Percentiles rank a stretch among this genome's conserved stretches.
phyloP scores from a whole-genome alignment of 495 filamentous ascomycete genomes.

The Zalerion maritima region DNA sequence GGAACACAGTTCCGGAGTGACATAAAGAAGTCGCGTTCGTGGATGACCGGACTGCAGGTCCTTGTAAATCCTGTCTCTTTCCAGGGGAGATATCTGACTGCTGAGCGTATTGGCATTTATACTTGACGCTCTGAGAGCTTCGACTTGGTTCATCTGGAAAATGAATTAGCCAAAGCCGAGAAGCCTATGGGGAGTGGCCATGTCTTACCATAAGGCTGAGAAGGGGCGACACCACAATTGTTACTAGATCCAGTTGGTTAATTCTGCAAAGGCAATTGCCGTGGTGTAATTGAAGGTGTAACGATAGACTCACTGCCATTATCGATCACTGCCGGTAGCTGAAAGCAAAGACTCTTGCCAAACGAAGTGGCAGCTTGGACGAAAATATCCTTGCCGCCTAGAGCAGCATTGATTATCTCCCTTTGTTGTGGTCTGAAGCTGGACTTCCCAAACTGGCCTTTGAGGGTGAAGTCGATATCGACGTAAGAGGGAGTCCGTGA shows the following conservation, averaged over 20 bases:
- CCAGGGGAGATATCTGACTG: slow-evolving; percentile 51
- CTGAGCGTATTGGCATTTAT: slow-evolving; percentile 78
- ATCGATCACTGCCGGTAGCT: slow-evolving; percentile 77
- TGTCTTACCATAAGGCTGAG: slow-evolving; percentile 71
- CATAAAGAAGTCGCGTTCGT: slow-evolving; percentile 69
- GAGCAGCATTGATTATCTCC: slow-evolving; percentile 68
- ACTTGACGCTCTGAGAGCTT: slow-evolving; percentile 55
- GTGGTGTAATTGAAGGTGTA: slow-evolving; percentile 7
- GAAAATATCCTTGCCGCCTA: slow-evolving; percentile 82
- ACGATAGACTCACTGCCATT: slow-evolving; percentile 50
- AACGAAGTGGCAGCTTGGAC: slow-evolving; percentile 94
- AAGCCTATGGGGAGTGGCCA: neutral
- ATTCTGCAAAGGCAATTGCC: no score
- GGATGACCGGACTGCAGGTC: slow-evolving; percentile 85
- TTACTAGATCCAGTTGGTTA: no score
- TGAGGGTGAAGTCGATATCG: slow-evolving; percentile 77
- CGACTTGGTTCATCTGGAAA: slow-evolving; percentile 73
- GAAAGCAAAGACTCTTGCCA: slow-evolving; percentile 90
- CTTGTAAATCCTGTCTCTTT: slow-evolving; percentile 51
- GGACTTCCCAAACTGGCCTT: slow-evolving; percentile 64
- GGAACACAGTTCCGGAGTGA: slow-evolving; percentile 81
- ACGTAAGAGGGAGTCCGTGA: slow-evolving; percentile 7
- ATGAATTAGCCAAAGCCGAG: neutral
- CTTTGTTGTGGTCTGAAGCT: slow-evolving; percentile 71
- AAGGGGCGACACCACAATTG: slow-evolving; percentile 80